These are phyloP conservation scores for Excoecaria agallocha DNA, from an alignment of 345 rosid genomes.

Conservation along the genomic window DNA sequence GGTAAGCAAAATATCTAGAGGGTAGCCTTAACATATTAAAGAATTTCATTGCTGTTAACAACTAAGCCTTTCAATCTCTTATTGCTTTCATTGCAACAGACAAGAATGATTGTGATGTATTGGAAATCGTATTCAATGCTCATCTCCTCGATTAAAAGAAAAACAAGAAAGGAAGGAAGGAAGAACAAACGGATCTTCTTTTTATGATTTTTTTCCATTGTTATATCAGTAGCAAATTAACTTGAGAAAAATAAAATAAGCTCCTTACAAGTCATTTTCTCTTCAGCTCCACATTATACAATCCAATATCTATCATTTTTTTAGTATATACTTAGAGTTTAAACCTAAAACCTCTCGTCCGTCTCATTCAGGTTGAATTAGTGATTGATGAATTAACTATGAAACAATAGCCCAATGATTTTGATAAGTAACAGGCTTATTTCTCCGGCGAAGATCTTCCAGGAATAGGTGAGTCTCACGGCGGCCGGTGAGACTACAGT, in stretches of 20 bases:
- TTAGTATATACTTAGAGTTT: no score
- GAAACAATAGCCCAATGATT: slow-evolving; percentile 35
- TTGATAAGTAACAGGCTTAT: slow-evolving; percentile 20
- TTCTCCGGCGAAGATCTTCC: slow-evolving; percentile 39
- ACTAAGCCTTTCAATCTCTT: not conserved
- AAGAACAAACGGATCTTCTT: not conserved
- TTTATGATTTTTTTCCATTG: not conserved
- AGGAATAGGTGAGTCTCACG: slow-evolving; percentile 32
- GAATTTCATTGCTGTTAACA: not conserved
- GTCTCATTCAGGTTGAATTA: no score
- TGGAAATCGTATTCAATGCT: not conserved
- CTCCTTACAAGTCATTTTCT: slow-evolving; percentile 3
- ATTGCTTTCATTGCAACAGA: not conserved
- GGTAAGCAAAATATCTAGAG: no score
- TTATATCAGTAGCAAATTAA: not conserved
- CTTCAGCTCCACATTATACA: not conserved
- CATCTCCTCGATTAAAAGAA: not conserved
- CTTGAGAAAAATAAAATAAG: not conserved
- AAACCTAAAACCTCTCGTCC: no score
- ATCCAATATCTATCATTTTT: not conserved
- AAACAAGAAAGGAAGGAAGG: not conserved
- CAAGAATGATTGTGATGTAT: not conserved
- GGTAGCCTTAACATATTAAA: no score
- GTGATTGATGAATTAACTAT: not conserved
- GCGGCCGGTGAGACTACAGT: slow-evolving; percentile 31